A percentile compares a stretch with the other conserved stretches of the same genome.
Conservation (phyloP, 2,329 filamentous ascomycete genomes). For the Talaromyces albobiverticillius region DNA sequence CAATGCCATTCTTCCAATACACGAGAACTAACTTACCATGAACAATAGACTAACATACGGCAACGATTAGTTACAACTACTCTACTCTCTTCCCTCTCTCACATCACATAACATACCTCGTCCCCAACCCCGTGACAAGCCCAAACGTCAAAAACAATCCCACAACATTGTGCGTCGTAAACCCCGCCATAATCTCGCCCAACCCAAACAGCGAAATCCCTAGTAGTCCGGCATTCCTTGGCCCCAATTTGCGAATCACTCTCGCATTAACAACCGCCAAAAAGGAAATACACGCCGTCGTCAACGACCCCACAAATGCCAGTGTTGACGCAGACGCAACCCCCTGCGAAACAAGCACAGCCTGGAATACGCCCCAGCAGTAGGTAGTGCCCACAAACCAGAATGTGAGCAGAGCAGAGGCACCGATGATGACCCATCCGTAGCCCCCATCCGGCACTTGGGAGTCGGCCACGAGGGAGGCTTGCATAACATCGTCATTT, state of each 20-base stretch:
- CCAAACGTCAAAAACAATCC: slow-evolving; percentile 51
- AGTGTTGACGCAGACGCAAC: slow-evolving; percentile 52
- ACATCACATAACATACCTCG: slow-evolving; percentile 27
- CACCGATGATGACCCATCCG: slow-evolving; percentile 58
- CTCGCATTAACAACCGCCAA: slow-evolving; percentile 53
- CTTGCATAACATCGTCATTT: slow-evolving; percentile 39
- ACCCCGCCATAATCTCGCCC: slow-evolving; percentile 49
- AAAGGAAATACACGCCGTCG: slow-evolving; percentile 50
- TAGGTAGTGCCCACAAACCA: slow-evolving; percentile 58
- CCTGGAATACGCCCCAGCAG: slow-evolving; percentile 61
- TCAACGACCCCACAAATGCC: slow-evolving; percentile 58
- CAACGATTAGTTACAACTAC: neutral
- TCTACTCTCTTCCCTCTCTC: neutral
- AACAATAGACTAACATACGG: slow-evolving; percentile 31
- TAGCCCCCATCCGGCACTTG: slow-evolving; percentile 56
- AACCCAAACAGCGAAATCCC: slow-evolving; percentile 52
- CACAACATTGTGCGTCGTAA: slow-evolving; percentile 44
- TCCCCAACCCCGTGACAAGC: slow-evolving; percentile 46
- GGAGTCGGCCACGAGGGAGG: slow-evolving; percentile 46
- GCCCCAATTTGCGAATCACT: slow-evolving; percentile 51
- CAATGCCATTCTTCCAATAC: neutral
- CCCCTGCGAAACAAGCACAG: slow-evolving; percentile 50
- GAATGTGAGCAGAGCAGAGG: slow-evolving; percentile 53
- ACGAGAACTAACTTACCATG: slow-evolving; percentile 41
- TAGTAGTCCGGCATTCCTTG: slow-evolving; percentile 44